Base-by-base conservation (phyloP, 352 stramenopile genomes). In the Halophytophthora polymorphica region DNA sequence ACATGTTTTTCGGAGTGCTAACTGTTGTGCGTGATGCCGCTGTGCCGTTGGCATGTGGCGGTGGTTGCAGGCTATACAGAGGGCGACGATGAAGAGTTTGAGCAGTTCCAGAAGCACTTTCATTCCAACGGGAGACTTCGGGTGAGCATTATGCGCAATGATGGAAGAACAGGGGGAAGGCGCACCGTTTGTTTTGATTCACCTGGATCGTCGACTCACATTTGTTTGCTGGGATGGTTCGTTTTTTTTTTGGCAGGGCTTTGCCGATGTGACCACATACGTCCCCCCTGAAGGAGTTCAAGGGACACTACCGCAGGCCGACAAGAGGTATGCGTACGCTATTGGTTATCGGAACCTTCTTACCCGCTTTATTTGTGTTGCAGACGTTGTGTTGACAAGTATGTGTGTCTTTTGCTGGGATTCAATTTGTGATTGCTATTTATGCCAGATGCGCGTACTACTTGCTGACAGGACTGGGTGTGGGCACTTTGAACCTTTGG, bases 81-180 rank as follows among this genome's bases (percentile, higher is more conserved):
- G 43, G 82, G 73, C 6, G 80, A 86, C 45, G 78, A 90, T 19
- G 83, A 93, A 33, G 74, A 91, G 45, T 83, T 86, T 48, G 71
- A 91, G 53, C 77, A 93, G 51, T 72, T 90, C 31, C 76, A 89
- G 18, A 92, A 92, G 41, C 71, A 83, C 13, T 94, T 91, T 38
- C 45, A 81, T 46, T 66, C 54, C 1, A 83, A 85, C 39, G 38
- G 4, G 36, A 86, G 64, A 59, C 57, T 90, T 45, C 71, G 81
- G 23, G 83, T 93, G 63, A 58, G 64, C 55, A 41, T 3, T 21
- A n/a, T 40, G 3, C 18, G n/a, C 12, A 34, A 34, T 12, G 29
- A 6, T 6, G 29, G 6, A 34, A 12, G 29, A 34, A 12, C 36
- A 18, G 21, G 2, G 1, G 43, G 10, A 33, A 29, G 12, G 21